Evolutionary conservation across 2,329 filamentous ascomycete species (phyloP), one percentile per base, ranked within the genome.

Genomic region (Onygena corvina): DNA sequence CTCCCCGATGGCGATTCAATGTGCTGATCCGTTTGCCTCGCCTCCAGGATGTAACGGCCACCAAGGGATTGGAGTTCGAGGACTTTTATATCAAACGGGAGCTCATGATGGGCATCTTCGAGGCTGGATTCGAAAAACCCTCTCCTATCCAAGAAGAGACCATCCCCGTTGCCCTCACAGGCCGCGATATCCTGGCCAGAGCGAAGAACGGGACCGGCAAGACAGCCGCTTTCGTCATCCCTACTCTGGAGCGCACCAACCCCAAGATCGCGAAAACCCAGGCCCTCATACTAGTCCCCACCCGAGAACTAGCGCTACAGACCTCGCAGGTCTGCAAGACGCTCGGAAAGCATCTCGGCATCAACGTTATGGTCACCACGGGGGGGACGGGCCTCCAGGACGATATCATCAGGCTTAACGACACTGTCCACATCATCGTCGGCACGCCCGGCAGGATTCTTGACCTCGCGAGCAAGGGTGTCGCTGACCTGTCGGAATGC

Each of bases 321-420:
- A 98, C 92, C 53, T 98, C 93, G 46, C 92, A 98, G 70, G 92
- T 98, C 58, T 98, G 92, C 80, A 98, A 96, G 75, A 95, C 84
- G 9, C 79, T 98, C 42, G 93, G 93, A 55, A 96, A 98, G 71
- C 89, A 98, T 64, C 81, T 98, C 34, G 88, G 88, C 50, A 77
- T 98, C 70, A 96, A 98, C 63, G 90, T 98, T 62, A 98, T 98
- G 93, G 93, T 98, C 58, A 95, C 90, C 44, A 98, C 93, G 20
- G 92, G 92, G 68, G 92, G 92, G 61, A 96, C 92, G 35, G 86
- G 86, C 21, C 75, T 98, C 50, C 87, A 92, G 63, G 92, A 98
- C 67, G 92, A 98, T 66, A 98, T 98, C 64, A 81, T 98, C 59
- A 87, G 92, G 62, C 72, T 98, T 59, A 85, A 87, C 69, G 90